Conservation (phyloP, 495 filamentous ascomycete genomes). For the Sporormia fimetaria region DNA sequence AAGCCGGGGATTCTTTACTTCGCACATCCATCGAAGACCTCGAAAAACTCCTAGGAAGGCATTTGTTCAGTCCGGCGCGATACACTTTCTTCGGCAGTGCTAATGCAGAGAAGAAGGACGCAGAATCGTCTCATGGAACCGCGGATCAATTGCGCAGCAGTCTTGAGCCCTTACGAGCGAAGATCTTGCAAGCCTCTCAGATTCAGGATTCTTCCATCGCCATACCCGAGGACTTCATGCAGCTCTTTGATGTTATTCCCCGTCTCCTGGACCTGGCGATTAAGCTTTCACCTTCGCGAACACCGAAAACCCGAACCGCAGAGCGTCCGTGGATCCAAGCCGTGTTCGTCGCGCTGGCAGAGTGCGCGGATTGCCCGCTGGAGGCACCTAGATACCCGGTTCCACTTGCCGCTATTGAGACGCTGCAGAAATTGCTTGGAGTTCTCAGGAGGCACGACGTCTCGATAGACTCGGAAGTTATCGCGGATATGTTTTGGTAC, state of each 20-base stretch:
- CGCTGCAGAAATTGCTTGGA: conserved; percentile 4
- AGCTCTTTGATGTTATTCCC: conserved; percentile 20
- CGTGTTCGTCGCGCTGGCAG: conserved; percentile 24
- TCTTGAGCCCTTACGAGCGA: conserved; percentile 12
- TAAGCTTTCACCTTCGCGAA: conserved; percentile 15
- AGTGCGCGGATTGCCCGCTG: conserved; percentile 23
- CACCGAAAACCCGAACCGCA: conserved; percentile 16
- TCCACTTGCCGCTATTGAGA: conserved; percentile 2
- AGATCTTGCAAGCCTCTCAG: conserved; percentile 16
- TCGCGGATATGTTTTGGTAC: conserved; percentile 18
- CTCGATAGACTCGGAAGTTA: conserved; percentile 6
- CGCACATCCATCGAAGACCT: conserved; percentile 36
- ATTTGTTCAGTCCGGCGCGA: conserved; percentile 59
- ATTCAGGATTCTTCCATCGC: conserved; percentile 7
- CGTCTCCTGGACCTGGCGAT: conserved; percentile 28
- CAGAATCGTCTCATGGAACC: background rate
- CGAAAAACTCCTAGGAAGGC: conserved; percentile 53
- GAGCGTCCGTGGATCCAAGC: conserved; percentile 30
- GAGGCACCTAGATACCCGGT: conserved; percentile 5
- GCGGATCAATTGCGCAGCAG: conserved; percentile 5
- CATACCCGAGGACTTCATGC: conserved; percentile 5
- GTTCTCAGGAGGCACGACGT: conserved; percentile 6
- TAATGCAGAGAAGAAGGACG: background rate
- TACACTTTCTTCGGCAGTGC: conserved; percentile 32
- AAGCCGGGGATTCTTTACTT: conserved; percentile 1